phyloP scores from a whole-genome alignment of 345 rosid genomes.

The Salix koriyanagi region DNA sequence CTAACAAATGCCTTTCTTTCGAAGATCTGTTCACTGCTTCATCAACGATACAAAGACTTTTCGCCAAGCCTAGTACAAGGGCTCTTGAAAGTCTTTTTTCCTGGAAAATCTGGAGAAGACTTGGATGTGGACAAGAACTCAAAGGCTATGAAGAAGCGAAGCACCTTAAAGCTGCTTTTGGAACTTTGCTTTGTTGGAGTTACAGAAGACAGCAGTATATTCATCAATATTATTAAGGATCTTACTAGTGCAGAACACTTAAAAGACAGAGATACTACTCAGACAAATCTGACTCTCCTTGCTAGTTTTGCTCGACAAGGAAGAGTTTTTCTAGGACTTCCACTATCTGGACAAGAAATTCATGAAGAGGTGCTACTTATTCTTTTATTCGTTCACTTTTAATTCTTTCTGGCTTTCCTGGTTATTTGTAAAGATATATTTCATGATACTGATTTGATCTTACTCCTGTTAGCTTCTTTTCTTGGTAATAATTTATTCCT shows the following conservation, averaged over 20 bases:
- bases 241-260: conserved; percentile 71
- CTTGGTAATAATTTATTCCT: neutral
- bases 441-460: neutral
- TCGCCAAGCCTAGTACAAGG: conserved; percentile 84
- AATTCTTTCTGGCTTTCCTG: neutral
- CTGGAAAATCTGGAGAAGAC: conserved; percentile 91
- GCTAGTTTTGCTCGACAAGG: conserved; percentile 98
- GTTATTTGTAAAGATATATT: neutral
- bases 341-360: conserved; percentile 79
- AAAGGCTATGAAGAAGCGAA: conserved; percentile 94
- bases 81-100: conserved; percentile 80
- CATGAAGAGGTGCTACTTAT: conserved; percentile 63
- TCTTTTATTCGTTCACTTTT: neutral
- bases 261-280: conserved; percentile 91
- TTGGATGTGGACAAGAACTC: conserved; percentile 74
- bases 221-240: conserved; percentile 81
- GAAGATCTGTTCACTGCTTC: conserved; percentile 95
- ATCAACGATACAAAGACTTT: conserved; percentile 94
- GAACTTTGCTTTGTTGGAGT: conserved; percentile 96
- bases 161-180: conserved; percentile 83
- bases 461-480: neutral
- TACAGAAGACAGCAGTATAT: conserved; percentile 69
- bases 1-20: conserved; percentile 27
- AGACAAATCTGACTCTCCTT: conserved; percentile 84
- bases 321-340: conserved; percentile 83